Evolutionary conservation across 805 yeast species (phyloP), one percentile per base, ranked within the genome.

Genomic region (Starmerella bacillaris): DNA sequence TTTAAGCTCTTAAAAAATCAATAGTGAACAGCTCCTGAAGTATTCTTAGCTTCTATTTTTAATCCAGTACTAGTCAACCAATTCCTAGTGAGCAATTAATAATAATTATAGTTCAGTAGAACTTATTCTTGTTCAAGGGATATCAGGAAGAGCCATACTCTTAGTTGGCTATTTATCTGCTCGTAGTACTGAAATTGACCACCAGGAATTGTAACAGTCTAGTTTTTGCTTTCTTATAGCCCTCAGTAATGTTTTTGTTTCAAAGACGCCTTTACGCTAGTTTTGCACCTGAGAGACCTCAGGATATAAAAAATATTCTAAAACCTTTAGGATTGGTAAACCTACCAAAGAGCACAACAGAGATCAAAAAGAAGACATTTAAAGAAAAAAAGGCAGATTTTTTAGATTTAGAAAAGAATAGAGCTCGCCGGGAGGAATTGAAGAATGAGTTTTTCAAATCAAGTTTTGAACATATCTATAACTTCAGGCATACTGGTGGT

Each of bases 401-500:
- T 45, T 54, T 64, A 41, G 64, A 71, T 40, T 57, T 63, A 21
- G 65, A 64, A 5, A 65, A 65, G 50, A 63, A 69, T 36, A 51
- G 57, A 24, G 49, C 54, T 34, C 57, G 74, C 34, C 60, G 72
- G 19, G 63, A 60, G 35, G 70, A 66, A 39, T 54, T 77, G 41
- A 74, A 73, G 45, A 60, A 43, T 21, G 82, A 77, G 55, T 64
- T 75, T 44, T 67, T 74, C 18, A 69, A 67, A 43, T 72, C 79
- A 19, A 74, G 78, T n/a, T 65, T 72, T 64, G 67, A 70, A 42
- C 76, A 74, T 39, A 62, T 74, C 50, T 68, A 69, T 47, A 64
- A 68, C 2, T 74, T 70, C 50, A 61, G 74, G 33, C 75, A 74
- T 46, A 78, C 86, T 2, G 68, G 72, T 26, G 98, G 96, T 18